A percentile compares a stretch with the other conserved stretches of the same genome.
Evolutionary conservation across 345 rosid genomes (phyloP).

Genomic region (Ailanthus altissimus): DNA sequence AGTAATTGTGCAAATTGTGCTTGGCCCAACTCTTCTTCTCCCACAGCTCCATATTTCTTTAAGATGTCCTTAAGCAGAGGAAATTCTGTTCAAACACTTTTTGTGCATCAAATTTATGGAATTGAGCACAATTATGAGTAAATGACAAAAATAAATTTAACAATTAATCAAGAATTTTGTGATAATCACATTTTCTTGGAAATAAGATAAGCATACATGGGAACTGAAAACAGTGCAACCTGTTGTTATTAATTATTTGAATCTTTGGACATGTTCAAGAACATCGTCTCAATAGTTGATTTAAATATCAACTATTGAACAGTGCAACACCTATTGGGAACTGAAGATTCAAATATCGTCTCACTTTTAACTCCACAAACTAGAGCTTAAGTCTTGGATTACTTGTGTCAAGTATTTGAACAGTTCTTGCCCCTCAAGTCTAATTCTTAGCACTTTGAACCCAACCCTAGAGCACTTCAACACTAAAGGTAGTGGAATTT

Average conservation of each 20-base stretch:
- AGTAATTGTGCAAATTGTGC: conserved; percentile 84
- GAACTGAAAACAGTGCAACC: not conserved
- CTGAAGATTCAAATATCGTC: no score
- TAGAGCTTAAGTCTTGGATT: not conserved
- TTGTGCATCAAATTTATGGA: conserved; percentile 2
- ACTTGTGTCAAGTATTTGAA: not conserved
- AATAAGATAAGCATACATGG: not conserved
- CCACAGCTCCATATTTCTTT: conserved; percentile 76
- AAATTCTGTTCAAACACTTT: conserved; percentile 50
- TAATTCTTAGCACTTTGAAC: not conserved
- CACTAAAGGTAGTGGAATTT: not conserved
- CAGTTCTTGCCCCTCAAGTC: not conserved
- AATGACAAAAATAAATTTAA: conserved; percentile 6
- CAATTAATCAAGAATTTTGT: conserved; percentile 2
- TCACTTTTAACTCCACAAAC: not conserved
- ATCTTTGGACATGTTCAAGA: no score
- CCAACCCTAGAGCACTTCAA: not conserved
- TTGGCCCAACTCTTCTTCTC: conserved; percentile 72
- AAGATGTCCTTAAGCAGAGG: conserved; percentile 65
- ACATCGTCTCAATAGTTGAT: no score
- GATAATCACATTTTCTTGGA: not conserved
- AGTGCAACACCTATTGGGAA: not conserved
- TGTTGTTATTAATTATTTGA: no score
- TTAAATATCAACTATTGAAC: no score
- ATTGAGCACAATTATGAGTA: not conserved